phyloP scores from a whole-genome alignment of 352 stramenopile species.

The Phytopythium mirpurense region DNA sequence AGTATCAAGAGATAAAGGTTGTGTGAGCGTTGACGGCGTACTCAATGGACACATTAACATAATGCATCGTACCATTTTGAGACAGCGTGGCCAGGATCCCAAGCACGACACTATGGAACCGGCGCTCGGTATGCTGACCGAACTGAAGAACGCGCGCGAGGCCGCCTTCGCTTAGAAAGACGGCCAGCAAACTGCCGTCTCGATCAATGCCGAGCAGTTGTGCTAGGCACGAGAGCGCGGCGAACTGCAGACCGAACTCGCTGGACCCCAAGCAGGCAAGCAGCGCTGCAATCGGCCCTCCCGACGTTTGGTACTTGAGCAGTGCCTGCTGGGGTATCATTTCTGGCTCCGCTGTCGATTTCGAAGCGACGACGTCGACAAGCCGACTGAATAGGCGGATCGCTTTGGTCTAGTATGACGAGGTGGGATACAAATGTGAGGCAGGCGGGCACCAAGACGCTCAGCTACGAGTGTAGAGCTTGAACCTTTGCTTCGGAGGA shows the following conservation, averaged over 20 bases:
- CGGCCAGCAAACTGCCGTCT: slow-evolving; percentile 20
- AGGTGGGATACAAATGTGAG: neutral
- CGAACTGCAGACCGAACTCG: slow-evolving; percentile 22
- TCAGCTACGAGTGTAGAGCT: too few relatives aligned
- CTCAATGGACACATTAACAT: too few relatives aligned
- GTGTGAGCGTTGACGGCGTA: too few relatives aligned
- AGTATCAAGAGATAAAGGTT: too few relatives aligned
- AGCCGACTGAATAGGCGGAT: slow-evolving; percentile 20
- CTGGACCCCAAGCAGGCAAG: slow-evolving; percentile 28
- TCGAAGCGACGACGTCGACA: slow-evolving; percentile 11
- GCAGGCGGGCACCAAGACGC: too few relatives aligned
- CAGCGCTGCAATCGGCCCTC: slow-evolving; percentile 22
- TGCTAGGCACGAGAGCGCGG: slow-evolving; percentile 31
- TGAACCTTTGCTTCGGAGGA: slow-evolving; percentile 16
- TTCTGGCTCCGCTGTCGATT: neutral
- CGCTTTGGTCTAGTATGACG: slow-evolving; percentile 12
- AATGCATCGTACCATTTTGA: neutral
- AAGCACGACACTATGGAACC: slow-evolving; percentile 34
- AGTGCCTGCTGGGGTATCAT: slow-evolving; percentile 3
- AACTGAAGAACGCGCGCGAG: slow-evolving; percentile 22
- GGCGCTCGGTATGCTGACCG: slow-evolving; percentile 22
- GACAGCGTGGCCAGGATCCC: slow-evolving; percentile 49
- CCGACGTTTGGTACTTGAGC: slow-evolving; percentile 25
- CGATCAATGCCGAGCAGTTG: slow-evolving; percentile 23
- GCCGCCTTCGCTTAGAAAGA: slow-evolving; percentile 23